Evolutionary conservation across 23 red algal genomes (phyloP).

Genomic region (Gracilaria domingensis): DNA sequence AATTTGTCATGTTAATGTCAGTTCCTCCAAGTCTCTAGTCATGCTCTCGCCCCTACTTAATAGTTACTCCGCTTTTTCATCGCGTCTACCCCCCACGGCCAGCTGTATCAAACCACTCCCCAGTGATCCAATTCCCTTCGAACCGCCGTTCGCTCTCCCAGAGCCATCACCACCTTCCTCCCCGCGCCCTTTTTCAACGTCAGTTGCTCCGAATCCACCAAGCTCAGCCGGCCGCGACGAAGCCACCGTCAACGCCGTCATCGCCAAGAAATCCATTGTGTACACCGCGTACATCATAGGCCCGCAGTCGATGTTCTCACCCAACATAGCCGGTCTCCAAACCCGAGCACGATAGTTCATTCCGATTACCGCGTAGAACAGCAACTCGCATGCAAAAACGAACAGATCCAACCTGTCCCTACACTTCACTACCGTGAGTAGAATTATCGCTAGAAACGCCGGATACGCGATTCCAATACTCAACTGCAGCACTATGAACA

Average conservation of each 20-base stretch:
- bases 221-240: not conserved
- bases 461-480: slow-evolving; percentile 41
- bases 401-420: slow-evolving; percentile 44
- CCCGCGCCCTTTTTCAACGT: slow-evolving; percentile 11
- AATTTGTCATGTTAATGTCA: slow-evolving; percentile 31
- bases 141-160: not conserved
- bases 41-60: not conserved
- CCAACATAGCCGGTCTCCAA: slow-evolving; percentile 58
- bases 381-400: slow-evolving; percentile 69
- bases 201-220: not conserved
- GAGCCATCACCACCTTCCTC: not conserved
- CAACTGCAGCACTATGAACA: slow-evolving; percentile 63
- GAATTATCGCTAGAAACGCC: slow-evolving; percentile 35
- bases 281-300: slow-evolving; percentile 73
- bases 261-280: slow-evolving; percentile 64
- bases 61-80: slow-evolving; percentile 22
- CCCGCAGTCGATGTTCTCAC: slow-evolving; percentile 52
- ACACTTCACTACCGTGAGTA: slow-evolving; percentile 19
- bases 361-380: slow-evolving; percentile 61
- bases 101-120: slow-evolving; percentile 24
- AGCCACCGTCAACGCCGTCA: slow-evolving; percentile 65
- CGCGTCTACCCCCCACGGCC: not conserved
- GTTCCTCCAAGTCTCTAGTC: slow-evolving; percentile 19
- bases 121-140: slow-evolving; percentile 12
- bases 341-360: slow-evolving; percentile 65